phyloP scores from a whole-genome alignment of 1,139 yeast species.

The Blastobotrys malaysiensis region DNA sequence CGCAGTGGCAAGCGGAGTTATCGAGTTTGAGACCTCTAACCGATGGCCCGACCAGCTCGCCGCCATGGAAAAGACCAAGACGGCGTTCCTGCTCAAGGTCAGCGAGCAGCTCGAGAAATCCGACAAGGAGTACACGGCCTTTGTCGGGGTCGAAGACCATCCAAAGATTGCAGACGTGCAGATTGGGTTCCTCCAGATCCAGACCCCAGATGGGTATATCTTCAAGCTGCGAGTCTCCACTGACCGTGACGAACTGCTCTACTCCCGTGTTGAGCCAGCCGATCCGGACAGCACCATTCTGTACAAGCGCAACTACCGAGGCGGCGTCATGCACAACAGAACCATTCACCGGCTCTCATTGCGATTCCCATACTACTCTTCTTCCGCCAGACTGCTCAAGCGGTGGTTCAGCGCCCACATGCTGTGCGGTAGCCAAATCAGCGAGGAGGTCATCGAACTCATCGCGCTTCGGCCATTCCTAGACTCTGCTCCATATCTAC shows the following conservation, averaged over 20 bases:
- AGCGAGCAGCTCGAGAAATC: slow-evolving; percentile 47
- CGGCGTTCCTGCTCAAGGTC: slow-evolving; percentile 78
- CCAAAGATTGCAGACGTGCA: slow-evolving; percentile 48
- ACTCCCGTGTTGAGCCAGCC: slow-evolving; percentile 41
- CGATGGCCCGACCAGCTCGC: slow-evolving; percentile 92
- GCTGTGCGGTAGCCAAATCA: slow-evolving; percentile 41
- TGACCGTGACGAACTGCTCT: slow-evolving; percentile 74
- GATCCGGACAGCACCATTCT: slow-evolving; percentile 2
- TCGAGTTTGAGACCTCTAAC: slow-evolving; percentile 86
- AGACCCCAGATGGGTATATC: slow-evolving; percentile 85
- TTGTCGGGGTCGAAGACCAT: slow-evolving; percentile 50
- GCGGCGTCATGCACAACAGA: slow-evolving; percentile 76
- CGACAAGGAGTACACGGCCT: slow-evolving; percentile 49
- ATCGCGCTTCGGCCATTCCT: slow-evolving; percentile 80
- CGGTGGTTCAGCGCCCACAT: slow-evolving; percentile 64
- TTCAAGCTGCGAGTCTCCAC: slow-evolving; percentile 69
- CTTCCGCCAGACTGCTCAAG: slow-evolving; percentile 79
- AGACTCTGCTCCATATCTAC: slow-evolving; percentile 75
- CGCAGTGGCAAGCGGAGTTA: slow-evolving; percentile 69
- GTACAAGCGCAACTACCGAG: slow-evolving; percentile 54
- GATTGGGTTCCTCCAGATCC: slow-evolving; percentile 50
- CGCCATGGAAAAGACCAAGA: slow-evolving; percentile 82
- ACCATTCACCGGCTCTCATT: slow-evolving; percentile 65
- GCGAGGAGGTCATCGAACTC: slow-evolving; percentile 76
- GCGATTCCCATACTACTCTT: slow-evolving; percentile 68